These are phyloP conservation scores for Mallotus nudiflorus DNA, from an alignment of 345 rosid species.

Conservation along the genomic window DNA sequence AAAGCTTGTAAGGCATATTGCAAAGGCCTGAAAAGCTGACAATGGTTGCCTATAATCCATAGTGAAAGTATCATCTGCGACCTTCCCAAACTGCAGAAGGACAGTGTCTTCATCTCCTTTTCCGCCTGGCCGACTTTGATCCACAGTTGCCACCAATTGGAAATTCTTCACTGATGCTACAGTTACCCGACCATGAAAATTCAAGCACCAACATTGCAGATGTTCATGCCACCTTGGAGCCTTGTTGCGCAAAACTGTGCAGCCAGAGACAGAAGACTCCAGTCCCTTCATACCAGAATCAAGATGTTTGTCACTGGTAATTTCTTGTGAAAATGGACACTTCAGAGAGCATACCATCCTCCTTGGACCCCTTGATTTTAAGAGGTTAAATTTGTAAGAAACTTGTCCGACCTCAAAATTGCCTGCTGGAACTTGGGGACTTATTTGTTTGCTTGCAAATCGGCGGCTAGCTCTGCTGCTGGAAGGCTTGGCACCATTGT, in stretches of 20 bases:
- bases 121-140: constrained; percentile 78
- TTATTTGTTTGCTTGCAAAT: constrained; percentile 90
- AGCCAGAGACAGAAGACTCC: constrained; percentile 35
- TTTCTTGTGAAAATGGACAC: constrained; percentile 48
- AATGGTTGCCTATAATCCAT: constrained; percentile 93
- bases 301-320: constrained; percentile 20
- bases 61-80: constrained; percentile 80
- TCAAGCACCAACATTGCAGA: constrained; percentile 95
- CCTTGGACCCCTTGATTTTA: constrained; percentile 97
- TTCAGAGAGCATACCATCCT: constrained; percentile 82
- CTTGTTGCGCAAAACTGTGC: constrained; percentile 66
- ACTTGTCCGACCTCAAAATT: constrained; percentile 86
- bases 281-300: constrained; percentile 43
- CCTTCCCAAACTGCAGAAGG: constrained; percentile 90
- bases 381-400: constrained; percentile 85
- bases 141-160: constrained; percentile 74
- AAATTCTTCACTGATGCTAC: constrained; percentile 95
- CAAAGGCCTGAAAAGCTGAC: constrained; percentile 93
- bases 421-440: constrained; percentile 91
- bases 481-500: constrained; percentile 85
- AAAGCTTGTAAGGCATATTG: constrained; percentile 91
- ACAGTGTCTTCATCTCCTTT: constrained; percentile 90
- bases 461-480: constrained; percentile 69
- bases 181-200: constrained; percentile 92
- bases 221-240: constrained; percentile 98